Evolutionary conservation across 2,329 filamentous ascomycete genomes (phyloP), one percentile per base, ranked within the genome.

Genomic region (Arthroderma uncinatum): DNA sequence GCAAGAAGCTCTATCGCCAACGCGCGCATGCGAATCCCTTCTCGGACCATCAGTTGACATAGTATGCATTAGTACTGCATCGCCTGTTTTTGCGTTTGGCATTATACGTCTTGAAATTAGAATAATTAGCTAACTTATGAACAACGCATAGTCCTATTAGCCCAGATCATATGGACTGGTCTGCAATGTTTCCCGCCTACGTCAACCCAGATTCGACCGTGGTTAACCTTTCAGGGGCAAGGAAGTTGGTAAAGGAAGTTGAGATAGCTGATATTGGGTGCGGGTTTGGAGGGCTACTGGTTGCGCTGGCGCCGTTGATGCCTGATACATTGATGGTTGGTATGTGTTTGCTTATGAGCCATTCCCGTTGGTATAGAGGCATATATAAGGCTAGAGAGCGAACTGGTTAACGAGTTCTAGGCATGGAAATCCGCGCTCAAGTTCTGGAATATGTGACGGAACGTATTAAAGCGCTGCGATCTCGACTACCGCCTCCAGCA

Each of bases 21-120:
- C 82, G 93, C 71, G 93, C 93, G 37, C 93, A 98, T 75, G 93
- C 93, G 61, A 98, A 98, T 75, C 91, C 92, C 5, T 98, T 98
- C 74, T 96, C 92, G 2, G 93, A 98, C 67, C 93, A 98, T 76
- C 78, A 82, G 58, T 78, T 98, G 69, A 79, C 80, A 66, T 98
- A 98, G 93, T 95, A 81, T 66, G 82, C 76, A 16, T 48, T 28
- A 10, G 7, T 16, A 9, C 40, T 21, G 21, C 8, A 55, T 59
- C 39, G 4, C 42, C n/a, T n/a, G n/a, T 36, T 40, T 10, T 39
- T 53, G 23, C 23, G 21, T 21, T 57, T 40, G 16, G 3, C 58
- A 9, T 23, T 5, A 10, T 6, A 12, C 25, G 8, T 33, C 14
- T 50, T n/a, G n/a, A 50, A 19, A 57, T 48, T 52, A 56, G 57